Percentiles rank a stretch among this genome's conserved stretches.
These are phyloP conservation scores for Kregervanrija fluxuum DNA, from an alignment of 805 yeast species.

Conservation along the genomic window DNA sequence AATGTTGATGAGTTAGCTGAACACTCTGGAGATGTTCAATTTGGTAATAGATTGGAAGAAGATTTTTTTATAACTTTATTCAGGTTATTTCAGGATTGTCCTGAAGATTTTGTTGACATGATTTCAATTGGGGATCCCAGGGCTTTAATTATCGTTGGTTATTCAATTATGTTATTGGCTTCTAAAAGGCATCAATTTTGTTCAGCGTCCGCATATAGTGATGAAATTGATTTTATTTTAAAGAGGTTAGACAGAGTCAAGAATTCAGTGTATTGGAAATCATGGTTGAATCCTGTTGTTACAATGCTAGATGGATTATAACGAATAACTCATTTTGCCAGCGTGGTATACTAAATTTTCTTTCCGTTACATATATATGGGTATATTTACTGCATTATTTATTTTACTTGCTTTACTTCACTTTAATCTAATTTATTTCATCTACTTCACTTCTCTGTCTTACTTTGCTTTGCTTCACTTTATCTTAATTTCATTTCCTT, in stretches of 20 bases:
- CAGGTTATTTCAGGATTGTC: constrained; percentile 11
- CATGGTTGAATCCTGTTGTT: constrained; percentile 10
- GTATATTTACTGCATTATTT: too few species aligned
- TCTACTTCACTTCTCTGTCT: too few species aligned
- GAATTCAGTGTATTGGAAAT: constrained; percentile 6
- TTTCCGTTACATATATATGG: too few species aligned
- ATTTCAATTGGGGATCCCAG: constrained; percentile 15
- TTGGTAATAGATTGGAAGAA: constrained; percentile 4
- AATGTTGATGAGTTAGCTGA: constrained; percentile 4
- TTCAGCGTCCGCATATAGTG: not conserved
- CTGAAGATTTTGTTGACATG: constrained; percentile 6
- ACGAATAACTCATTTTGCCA: too few species aligned
- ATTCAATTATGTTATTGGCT: constrained; percentile 13
- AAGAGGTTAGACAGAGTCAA: constrained; percentile 1
- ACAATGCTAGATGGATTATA: not conserved
- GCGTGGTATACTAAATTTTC: too few species aligned
- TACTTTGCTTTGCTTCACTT: too few species aligned
- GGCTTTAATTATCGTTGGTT: constrained; percentile 15
- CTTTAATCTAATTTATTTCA: too few species aligned
- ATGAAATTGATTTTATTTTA: constrained; percentile 9
- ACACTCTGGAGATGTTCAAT: not conserved
- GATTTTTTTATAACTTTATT: constrained; percentile 12
- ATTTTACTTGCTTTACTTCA: too few species aligned
- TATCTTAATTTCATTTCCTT: too few species aligned
- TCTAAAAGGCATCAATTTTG: constrained; percentile 6